Conservation (phyloP, 306 rosid genomes). For the Lathyrus sativus region DNA sequence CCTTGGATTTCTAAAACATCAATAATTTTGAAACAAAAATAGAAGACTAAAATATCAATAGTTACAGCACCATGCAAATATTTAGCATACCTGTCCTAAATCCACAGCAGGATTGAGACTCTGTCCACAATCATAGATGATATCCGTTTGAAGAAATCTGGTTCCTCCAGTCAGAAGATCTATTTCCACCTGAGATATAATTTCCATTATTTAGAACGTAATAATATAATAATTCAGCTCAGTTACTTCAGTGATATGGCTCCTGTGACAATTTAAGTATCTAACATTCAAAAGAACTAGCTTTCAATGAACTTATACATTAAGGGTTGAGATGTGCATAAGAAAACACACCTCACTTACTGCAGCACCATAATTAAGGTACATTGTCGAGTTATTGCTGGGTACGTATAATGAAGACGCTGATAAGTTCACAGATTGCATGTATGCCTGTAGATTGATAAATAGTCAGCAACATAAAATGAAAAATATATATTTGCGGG, state of each 20-base stretch:
- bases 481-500: conserved; percentile 11
- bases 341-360: conserved; percentile 71
- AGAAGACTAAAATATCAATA: background rate
- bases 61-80: background rate
- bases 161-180: conserved; percentile 84
- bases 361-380: conserved; percentile 88
- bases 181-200: conserved; percentile 76
- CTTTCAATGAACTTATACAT: conserved; percentile 18
- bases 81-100: conserved; percentile 79
- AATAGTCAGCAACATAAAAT: conserved; percentile 23
- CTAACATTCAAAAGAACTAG: conserved; percentile 6
- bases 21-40: background rate
- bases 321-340: conserved; percentile 15
- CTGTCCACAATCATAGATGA: conserved; percentile 91
- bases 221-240: conserved; percentile 7
- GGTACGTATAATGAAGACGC: conserved; percentile 65
- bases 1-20: background rate
- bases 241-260: background rate
- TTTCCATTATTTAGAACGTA: conserved; percentile 14
- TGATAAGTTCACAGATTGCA: conserved; percentile 70
- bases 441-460: conserved; percentile 63
- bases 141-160: conserved; percentile 69
- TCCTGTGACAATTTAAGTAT: conserved; percentile 12
- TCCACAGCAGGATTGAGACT: conserved; percentile 98
- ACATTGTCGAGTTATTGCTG: conserved; percentile 41